Percentiles rank a stretch among this genome's conserved stretches.
Conservation (phyloP, 768 basidiomycete genomes). For the Auriscalpium orientale region DNA sequence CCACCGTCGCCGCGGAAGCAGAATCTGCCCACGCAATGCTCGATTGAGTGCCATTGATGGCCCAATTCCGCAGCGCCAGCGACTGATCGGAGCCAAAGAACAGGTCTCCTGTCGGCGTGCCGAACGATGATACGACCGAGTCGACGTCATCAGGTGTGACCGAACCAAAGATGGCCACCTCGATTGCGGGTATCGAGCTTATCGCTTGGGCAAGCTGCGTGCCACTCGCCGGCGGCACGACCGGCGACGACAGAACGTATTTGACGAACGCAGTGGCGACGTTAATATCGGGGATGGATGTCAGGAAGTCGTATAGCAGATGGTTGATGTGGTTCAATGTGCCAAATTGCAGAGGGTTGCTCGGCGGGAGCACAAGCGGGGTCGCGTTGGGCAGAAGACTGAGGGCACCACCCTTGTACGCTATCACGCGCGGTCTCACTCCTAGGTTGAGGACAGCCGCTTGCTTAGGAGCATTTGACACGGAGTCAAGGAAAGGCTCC, state of each 20-base stretch:
- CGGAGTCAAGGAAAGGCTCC: conserved; percentile 45
- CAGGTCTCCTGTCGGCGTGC: conserved; percentile 38
- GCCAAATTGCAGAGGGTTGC: conserved; percentile 48
- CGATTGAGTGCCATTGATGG: conserved; percentile 33
- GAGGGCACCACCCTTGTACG: conserved; percentile 45
- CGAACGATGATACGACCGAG: conserved; percentile 43
- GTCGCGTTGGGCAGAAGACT: conserved; percentile 37
- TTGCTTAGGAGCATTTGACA: conserved; percentile 37
- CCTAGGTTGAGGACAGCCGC: conserved; percentile 40
- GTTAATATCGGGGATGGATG: conserved; percentile 38
- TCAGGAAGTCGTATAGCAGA: conserved; percentile 49
- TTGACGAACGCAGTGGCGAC: conserved; percentile 41
- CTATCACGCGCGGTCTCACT: conserved; percentile 38
- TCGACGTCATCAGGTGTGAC: conserved; percentile 40
- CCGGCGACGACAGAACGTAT: conserved; percentile 36
- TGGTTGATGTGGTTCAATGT: conserved; percentile 47
- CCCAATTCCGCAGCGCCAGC: conserved; percentile 44
- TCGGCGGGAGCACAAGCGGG: conserved; percentile 25
- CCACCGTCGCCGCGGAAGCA: conserved; percentile 41
- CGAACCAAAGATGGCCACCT: conserved; percentile 59
- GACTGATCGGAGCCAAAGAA: conserved; percentile 56
- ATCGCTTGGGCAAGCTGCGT: conserved; percentile 35
- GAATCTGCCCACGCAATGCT: conserved; percentile 47
- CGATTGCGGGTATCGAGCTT: conserved; percentile 42
- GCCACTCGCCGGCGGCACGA: conserved; percentile 34